Evolutionary conservation across 345 rosid genomes (phyloP).

Genomic region (Syzygium oleosum): DNA sequence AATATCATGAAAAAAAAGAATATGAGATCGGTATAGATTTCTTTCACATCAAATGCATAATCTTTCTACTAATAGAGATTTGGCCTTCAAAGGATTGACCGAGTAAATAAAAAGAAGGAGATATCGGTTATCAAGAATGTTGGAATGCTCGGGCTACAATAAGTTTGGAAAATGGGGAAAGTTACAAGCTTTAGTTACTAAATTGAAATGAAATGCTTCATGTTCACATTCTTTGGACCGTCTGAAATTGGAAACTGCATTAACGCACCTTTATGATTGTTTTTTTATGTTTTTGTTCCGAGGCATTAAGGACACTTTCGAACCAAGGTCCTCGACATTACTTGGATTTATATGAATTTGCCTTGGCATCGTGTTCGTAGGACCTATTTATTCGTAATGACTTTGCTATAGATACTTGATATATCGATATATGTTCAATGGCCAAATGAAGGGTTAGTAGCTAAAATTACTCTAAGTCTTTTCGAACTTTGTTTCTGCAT

Average conservation of each 20-base stretch:
- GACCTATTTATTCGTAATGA: neutral
- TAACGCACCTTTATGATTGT: neutral
- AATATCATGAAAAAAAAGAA: neutral
- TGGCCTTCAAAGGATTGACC: rapidly evolving
- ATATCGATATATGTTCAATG: neutral
- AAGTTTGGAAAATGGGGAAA: neutral
- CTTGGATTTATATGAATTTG: neutral
- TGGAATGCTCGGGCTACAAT: rapidly evolving
- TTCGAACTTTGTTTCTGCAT: neutral
- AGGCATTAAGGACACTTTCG: rapidly evolving
- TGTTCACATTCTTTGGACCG: neutral
- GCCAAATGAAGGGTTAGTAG: neutral
- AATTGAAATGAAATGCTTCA: neutral
- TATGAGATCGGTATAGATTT: neutral
- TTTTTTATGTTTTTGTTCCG: neutral
- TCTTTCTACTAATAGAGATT: neutral
- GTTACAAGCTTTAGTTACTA: rapidly evolving
- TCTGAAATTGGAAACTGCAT: neutral
- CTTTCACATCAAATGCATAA: rapidly evolving
- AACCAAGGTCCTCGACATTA: neutral
- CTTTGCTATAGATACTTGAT: neutral
- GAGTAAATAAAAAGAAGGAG: rapidly evolving
- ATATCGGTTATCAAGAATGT: neutral
- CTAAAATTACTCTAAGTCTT: neutral
- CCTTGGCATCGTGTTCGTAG: no score